Conservation (phyloP, 345 rosid genomes). For the Citrus sinensis region DNA sequence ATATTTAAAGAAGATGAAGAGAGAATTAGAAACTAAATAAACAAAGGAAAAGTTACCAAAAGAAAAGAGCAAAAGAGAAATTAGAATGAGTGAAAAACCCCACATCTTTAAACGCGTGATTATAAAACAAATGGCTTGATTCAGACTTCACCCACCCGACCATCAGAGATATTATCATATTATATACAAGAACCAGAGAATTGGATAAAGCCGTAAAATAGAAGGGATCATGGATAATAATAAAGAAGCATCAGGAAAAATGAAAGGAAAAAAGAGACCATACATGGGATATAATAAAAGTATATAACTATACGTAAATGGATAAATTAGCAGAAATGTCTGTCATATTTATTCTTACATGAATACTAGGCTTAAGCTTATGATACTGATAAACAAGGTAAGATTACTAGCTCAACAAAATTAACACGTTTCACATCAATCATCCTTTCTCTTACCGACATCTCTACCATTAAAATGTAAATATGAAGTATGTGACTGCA, state of each 20-base stretch:
- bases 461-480: too few species aligned
- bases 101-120: conserved; percentile 43
- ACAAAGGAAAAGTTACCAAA: neutral
- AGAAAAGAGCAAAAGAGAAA: neutral
- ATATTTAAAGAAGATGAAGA: neutral
- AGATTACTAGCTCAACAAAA: too few species aligned
- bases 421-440: too few species aligned
- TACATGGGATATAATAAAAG: neutral
- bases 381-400: too few species aligned
- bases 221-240: neutral
- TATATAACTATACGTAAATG: too few species aligned
- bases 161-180: too few species aligned
- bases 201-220: neutral
- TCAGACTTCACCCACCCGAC: neutral
- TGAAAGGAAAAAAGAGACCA: neutral
- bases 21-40: neutral
- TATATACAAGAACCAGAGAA: neutral
- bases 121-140: conserved; percentile 17
- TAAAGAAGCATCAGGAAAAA: neutral
- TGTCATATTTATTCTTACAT: too few species aligned
- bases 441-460: too few species aligned
- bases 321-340: neutral
- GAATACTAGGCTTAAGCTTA: too few species aligned
- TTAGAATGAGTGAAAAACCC: conserved; percentile 14
- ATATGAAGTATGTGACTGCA: too few species aligned